Base-by-base conservation (phyloP, 2,329 filamentous ascomycete genomes). In the Hymenoscyphus repandus region DNA sequence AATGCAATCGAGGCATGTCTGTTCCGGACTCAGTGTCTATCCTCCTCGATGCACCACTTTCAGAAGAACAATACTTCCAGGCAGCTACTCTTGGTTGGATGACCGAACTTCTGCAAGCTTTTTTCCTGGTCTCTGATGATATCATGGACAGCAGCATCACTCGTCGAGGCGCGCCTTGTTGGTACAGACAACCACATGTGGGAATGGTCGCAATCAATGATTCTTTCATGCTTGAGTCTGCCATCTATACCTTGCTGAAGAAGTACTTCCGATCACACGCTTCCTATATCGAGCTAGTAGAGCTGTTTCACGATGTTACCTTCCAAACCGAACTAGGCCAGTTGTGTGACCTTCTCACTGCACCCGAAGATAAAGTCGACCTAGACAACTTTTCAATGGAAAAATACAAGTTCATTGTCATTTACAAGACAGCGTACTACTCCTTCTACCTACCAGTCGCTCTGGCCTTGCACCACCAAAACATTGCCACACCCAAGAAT, bases 361-460 rank as follows among this genome's bases (percentile, higher is more conserved):
- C 93, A 34, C 93, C 93, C 38, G 93, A 99, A 74, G 91, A 96
- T 70, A 77, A 85, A 56, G 88, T 97, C 66, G 84, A 97, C 73
- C 84, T 99, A 58, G 78, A 88, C 78, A 96, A 96, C 77, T 99
- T 99, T 79, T 90, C 84, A 70, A 78, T 96, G 71, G 80, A 91
- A 56, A 99, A 96, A 79, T 96, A 96, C 78, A 84, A 78, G 64
- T 99, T 97, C 79, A 99, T 99, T 66, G 93, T 99, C 74, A 88
- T 95, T 73, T 97, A 95, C 84, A 99, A 99, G 83, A 99, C 93
- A 20, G 91, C 93, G 46, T 99, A 95, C 78, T 99, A 99, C 79
- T 95, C 88, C 66, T 99, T 99, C 80, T 97, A 97, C 75, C 86
- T 99, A 12, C 93, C 93, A 52, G 90, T 99, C 50, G 92, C 90